Conservation (phyloP, 768 basidiomycete genomes). For the Suillus cothurnatus region DNA sequence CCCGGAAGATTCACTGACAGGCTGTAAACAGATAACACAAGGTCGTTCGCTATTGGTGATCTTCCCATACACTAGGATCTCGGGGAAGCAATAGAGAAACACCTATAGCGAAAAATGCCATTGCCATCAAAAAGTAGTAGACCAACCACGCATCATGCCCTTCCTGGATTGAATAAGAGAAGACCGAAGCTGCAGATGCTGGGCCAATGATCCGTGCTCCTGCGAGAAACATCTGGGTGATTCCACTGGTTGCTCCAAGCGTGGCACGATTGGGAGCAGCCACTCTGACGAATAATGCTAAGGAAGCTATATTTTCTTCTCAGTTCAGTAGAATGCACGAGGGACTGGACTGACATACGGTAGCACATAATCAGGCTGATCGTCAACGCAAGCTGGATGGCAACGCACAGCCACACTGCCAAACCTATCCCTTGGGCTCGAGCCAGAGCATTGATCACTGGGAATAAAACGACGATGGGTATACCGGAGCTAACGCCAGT, state of each 20-base stretch:
- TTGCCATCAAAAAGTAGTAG: conserved; percentile 1
- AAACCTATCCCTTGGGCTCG: conserved; percentile 20
- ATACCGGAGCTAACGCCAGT: conserved; percentile 30
- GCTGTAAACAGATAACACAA: neutral
- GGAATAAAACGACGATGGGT: conserved; percentile 35
- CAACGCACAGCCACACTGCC: conserved; percentile 30
- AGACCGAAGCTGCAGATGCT: neutral
- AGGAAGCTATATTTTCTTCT: neutral
- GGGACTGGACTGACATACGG: conserved; percentile 23
- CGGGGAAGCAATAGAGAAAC: neutral
- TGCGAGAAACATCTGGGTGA: neutral
- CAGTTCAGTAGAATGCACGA: neutral
- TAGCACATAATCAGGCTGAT: conserved; percentile 32
- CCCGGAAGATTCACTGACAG: neutral
- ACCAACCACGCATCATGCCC: neutral
- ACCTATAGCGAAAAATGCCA: neutral
- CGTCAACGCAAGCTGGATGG: conserved; percentile 26
- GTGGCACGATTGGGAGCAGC: conserved; percentile 8
- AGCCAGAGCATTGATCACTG: conserved; percentile 30
- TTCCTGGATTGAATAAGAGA: neutral
- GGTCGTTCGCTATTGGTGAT: neutral
- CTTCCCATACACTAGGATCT: conserved; percentile 1
- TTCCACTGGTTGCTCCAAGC: neutral
- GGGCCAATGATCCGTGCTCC: neutral
- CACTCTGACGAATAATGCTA: neutral